A percentile compares a stretch with the other conserved stretches of the same genome.
These are phyloP conservation scores for Salix suchowensis DNA, from an alignment of 345 rosid genomes.

Conservation along the genomic window DNA sequence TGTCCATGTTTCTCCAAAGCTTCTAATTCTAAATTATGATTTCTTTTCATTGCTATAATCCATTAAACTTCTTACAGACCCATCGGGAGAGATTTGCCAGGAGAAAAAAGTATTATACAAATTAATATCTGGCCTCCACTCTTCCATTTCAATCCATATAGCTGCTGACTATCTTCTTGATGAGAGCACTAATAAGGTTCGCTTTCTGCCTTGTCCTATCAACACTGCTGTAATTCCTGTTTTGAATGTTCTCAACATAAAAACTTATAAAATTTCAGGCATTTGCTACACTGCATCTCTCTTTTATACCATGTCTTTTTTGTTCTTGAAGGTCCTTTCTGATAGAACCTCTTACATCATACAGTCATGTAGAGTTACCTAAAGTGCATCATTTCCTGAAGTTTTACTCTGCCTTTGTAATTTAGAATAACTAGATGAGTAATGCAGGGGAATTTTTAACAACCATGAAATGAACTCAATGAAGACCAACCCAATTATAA, in stretches of 20 bases:
- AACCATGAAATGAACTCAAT: neutral
- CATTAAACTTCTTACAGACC: conserved; percentile 43
- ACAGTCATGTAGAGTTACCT: neutral
- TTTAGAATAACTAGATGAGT: neutral
- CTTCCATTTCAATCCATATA: conserved; percentile 85
- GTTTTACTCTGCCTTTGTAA: neutral
- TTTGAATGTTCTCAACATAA: neutral
- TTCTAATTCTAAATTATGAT: neutral
- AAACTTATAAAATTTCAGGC: neutral
- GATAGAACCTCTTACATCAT: neutral
- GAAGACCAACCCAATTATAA: neutral
- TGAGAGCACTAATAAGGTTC: conserved; percentile 59
- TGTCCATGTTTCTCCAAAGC: neutral
- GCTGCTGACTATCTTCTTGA: neutral
- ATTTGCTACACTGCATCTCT: neutral
- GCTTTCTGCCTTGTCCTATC: conserved; percentile 2
- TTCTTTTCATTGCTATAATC: neutral
- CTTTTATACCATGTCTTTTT: neutral
- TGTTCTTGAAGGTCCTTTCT: neutral
- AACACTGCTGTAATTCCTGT: neutral
- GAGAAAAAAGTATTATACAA: conserved; percentile 86
- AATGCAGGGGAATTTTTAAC: neutral
- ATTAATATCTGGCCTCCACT: conserved; percentile 92
- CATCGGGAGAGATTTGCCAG: conserved; percentile 68
- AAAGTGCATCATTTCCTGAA: neutral